Evolutionary conservation across 1,139 yeast species (phyloP), one percentile per base, ranked within the genome.

Genomic region (Hemisphaericaspora subhashii): DNA sequence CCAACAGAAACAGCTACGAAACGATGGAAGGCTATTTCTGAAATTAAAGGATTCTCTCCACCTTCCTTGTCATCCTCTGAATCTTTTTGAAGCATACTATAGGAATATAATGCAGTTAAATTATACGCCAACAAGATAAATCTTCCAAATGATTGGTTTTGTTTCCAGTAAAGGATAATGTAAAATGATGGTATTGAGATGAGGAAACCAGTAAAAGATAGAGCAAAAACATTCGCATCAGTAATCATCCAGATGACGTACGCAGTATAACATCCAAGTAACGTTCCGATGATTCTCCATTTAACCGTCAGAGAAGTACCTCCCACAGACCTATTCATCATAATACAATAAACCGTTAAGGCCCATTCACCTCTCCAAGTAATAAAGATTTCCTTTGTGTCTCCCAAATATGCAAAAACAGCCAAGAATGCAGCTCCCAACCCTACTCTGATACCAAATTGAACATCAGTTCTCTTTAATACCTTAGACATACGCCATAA

Each of bases 281-380:
- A 78, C 0, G 95, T 86, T 0, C 96, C 96, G 13, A 82, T 50
- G 40, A 86, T 71, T 46, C 96, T 69, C 79, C 86, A 82, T 47
- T 83, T 82, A 1, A 84, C 81, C 0, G 94, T 83, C 79, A 82
- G 79, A 12, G 86, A 75, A 0, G 95, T 87, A 0, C 95, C 95
- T 11, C 95, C 96, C n/a, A 86, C 67, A 0, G 90, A 83, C 54
- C 86, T 86, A 53, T 83, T 85, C 92, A 86, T 86, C 69, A 87
- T 85, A 41, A 87, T 83, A 50, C 87, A 81, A 53, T 81, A 87
- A 0, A 90, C 81, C 11, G 86, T 84, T 28, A 87, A 63, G 0
- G 89, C 83, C 96, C 96, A 87, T 57, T 87, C 96, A 12, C 86
- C 83, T 48, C 92, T 64, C 89, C 90, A 86, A 37, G 67, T 71